Conservation (phyloP, 352 stramenopile species). For the Plasmopara viticola region DNA sequence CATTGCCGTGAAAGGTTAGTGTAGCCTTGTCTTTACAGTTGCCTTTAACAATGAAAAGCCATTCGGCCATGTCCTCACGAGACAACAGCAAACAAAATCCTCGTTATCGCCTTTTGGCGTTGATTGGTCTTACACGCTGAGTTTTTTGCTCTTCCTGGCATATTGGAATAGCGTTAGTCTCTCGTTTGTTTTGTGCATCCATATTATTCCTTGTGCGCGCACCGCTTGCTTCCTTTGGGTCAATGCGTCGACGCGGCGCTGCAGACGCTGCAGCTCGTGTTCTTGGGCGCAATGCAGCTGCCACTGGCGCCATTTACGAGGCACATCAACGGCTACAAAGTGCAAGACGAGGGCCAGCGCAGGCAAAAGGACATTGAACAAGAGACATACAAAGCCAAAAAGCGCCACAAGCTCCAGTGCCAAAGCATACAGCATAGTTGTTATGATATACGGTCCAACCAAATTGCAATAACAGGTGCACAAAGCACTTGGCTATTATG, state of each 20-base stretch:
- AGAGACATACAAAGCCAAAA: slow-evolving; percentile 38
- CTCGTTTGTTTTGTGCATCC: background rate
- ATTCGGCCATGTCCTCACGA: background rate
- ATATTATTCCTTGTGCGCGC: background rate
- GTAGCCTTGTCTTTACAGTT: too few relatives aligned
- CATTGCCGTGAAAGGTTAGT: too few relatives aligned
- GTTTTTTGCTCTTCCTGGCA: slow-evolving; percentile 25
- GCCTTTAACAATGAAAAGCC: too few relatives aligned
- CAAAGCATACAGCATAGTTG: slow-evolving; percentile 9
- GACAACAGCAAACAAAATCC: background rate
- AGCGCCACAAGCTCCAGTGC: slow-evolving; percentile 35
- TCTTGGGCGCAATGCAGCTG: slow-evolving; percentile 33
- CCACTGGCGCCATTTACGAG: slow-evolving; percentile 35
- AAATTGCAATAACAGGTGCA: slow-evolving; percentile 18
- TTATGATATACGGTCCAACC: slow-evolving; percentile 3
- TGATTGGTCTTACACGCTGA: slow-evolving; percentile 6
- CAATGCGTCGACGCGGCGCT: slow-evolving; percentile 26
- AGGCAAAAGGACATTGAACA: slow-evolving; percentile 38
- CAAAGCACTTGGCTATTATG: slow-evolving; percentile 24
- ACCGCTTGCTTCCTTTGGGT: slow-evolving; percentile 20
- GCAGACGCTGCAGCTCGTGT: slow-evolving; percentile 28
- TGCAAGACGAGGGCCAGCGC: slow-evolving; percentile 23
- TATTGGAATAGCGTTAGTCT: background rate
- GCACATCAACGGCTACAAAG: slow-evolving; percentile 25
- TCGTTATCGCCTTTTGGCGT: slow-evolving; percentile 14